Evolutionary conservation across 805 yeast species (phyloP), one percentile per base, ranked within the genome.

Genomic region (Teunomyces gatunensis): DNA sequence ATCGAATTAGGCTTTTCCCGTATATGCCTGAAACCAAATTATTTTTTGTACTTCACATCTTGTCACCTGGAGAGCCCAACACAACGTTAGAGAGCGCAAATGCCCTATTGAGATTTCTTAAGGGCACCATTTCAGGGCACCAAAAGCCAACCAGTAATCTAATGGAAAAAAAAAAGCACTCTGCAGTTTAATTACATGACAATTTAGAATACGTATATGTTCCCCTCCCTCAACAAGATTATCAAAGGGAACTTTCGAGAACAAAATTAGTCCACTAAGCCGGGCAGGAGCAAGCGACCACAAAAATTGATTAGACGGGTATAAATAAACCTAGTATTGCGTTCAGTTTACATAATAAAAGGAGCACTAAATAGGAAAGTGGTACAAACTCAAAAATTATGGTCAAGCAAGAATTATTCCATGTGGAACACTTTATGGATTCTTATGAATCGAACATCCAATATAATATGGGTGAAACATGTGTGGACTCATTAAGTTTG

Each of bases 341-440:
- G 18, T 4, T 32, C 15, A n/a, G 5, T 32, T 18, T 15, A 32
- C 34, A 32, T 32, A 32, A 13, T 13, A 32, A 13, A 13, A 32
- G 34, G 6, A 32, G 10, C 10, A 32, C 34, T 32, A 32, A 32
- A 32, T 32, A 32, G 34, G 34, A 32, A 32, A 32, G 34, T 32
- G 34, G 18, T 15, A 20, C 20, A 17, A 32, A 12, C 28, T 28
- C 28, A 11, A 28, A 40, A 45, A 15, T 20, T 4, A 37, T 74
- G 78, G 76, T 74, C n/a, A 51, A 56, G 25, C 79, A 74, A 56
- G 75, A 66, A 44, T 68, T 65, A 30, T 79, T 79, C 58, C 70
- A 60, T 12, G 77, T 79, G n/a, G 83, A 79, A 58, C 75, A 74
- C 55, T 79, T 73, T 61, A 78, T 79, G 82, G 81, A 78, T 56